Conservation (phyloP, 2,329 filamentous ascomycete species). For the Apiospora rasikravindrae region DNA sequence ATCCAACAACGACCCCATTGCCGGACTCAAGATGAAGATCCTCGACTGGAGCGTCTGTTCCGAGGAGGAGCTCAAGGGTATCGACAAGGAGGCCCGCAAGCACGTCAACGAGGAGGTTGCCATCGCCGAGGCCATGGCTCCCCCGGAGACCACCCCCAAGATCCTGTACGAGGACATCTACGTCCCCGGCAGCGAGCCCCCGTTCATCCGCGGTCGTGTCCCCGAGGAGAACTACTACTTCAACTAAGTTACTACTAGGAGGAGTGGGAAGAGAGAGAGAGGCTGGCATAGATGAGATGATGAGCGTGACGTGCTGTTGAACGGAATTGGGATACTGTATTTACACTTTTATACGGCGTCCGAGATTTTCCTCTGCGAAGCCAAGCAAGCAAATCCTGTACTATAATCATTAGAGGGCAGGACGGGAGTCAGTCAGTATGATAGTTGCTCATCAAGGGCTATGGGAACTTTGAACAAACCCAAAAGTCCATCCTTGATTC, state of each 20-base stretch:
- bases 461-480: slow-evolving; percentile 13
- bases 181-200: slow-evolving; percentile 83
- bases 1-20: slow-evolving; percentile 97
- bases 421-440: slow-evolving; percentile 20
- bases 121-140: slow-evolving; percentile 84
- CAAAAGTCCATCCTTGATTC: background rate
- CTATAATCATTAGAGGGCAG: slow-evolving; percentile 23
- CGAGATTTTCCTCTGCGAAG: slow-evolving; percentile 20
- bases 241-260: slow-evolving; percentile 47
- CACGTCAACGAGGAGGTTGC: slow-evolving; percentile 90
- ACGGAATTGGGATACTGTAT: slow-evolving; percentile 13
- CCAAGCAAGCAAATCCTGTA: slow-evolving; percentile 22
- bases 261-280: slow-evolving; percentile 7
- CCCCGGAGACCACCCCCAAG: slow-evolving; percentile 77
- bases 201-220: slow-evolving; percentile 85
- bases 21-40: slow-evolving; percentile 96
- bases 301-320: background rate
- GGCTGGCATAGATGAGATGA: slow-evolving; percentile 18
- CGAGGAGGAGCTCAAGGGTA: slow-evolving; percentile 93
- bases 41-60: slow-evolving; percentile 90
- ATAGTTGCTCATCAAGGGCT: slow-evolving; percentile 7
- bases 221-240: slow-evolving; percentile 96
- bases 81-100: slow-evolving; percentile 91
- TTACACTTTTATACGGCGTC: slow-evolving; percentile 17
- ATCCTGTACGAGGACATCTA: slow-evolving; percentile 98